These are phyloP conservation scores for Chrysoporthe puriensis DNA, from an alignment of 2,329 filamentous ascomycete genomes.

Conservation along the genomic window DNA sequence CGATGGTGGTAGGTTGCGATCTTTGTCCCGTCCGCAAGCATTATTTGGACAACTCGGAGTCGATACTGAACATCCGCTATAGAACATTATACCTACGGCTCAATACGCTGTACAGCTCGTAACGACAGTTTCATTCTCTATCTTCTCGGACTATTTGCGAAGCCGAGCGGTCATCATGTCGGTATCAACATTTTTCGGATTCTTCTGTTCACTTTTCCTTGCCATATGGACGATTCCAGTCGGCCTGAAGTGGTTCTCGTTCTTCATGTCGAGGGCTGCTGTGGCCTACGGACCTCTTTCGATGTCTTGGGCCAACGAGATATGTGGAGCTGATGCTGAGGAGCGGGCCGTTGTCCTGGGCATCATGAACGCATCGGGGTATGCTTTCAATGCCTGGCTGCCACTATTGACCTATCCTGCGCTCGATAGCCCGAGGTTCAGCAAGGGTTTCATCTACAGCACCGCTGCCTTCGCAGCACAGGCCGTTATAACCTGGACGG, in stretches of 20 bases:
- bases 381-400: slow-evolving; percentile 50
- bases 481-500: slow-evolving; percentile 26
- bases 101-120: slow-evolving; percentile 46
- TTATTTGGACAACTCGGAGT: background rate
- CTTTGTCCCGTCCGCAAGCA: slow-evolving; percentile 9
- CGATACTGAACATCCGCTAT: background rate
- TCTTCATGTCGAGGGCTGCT: slow-evolving; percentile 17
- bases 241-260: slow-evolving; percentile 31
- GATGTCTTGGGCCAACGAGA: slow-evolving; percentile 53
- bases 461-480: slow-evolving; percentile 20
- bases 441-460: slow-evolving; percentile 39
- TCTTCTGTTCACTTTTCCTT: slow-evolving; percentile 25
- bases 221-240: slow-evolving; percentile 26
- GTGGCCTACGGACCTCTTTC: slow-evolving; percentile 26
- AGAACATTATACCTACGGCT: slow-evolving; percentile 53
- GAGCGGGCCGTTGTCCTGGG: slow-evolving; percentile 53
- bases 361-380: slow-evolving; percentile 50
- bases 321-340: slow-evolving; percentile 49
- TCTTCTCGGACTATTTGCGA: slow-evolving; percentile 55
- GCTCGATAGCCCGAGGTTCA: slow-evolving; percentile 44
- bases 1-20: slow-evolving; percentile 46
- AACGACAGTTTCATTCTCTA: slow-evolving; percentile 56
- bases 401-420: slow-evolving; percentile 43
- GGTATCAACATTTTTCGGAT: slow-evolving; percentile 26
- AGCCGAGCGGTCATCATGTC: slow-evolving; percentile 27